Evolutionary conservation across 768 basidiomycete species (phyloP).

Genomic region (Lactarius akahatsu): DNA sequence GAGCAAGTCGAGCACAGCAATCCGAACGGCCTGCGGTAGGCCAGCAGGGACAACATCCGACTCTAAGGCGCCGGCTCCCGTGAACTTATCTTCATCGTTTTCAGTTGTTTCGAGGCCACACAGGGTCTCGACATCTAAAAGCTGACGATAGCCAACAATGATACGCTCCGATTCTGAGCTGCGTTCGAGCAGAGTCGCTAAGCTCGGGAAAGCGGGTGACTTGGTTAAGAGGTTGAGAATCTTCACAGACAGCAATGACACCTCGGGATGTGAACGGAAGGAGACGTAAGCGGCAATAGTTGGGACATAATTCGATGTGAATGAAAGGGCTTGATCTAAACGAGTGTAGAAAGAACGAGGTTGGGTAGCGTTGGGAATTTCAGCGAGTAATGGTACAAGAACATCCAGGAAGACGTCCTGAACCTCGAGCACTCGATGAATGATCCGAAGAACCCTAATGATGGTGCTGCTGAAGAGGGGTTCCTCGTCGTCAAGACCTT

Average conservation of each 20-base stretch:
- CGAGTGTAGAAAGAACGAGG: constrained; percentile 68
- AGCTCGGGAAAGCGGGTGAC: constrained; percentile 64
- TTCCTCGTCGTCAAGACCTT: constrained; percentile 64
- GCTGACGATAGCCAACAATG: constrained; percentile 69
- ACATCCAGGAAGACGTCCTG: constrained; percentile 91
- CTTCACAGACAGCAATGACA: constrained; percentile 75
- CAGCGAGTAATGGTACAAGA: constrained; percentile 71
- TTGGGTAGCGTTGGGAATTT: constrained; percentile 60
- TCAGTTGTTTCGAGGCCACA: constrained; percentile 64
- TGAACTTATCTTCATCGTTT: constrained; percentile 55
- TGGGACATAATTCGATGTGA: constrained; percentile 69
- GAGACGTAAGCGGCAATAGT: constrained; percentile 80
- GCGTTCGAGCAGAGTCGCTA: constrained; percentile 76
- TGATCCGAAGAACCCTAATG: constrained; percentile 75
- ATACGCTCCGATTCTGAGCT: constrained; percentile 86
- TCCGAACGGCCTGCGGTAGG: constrained; percentile 66
- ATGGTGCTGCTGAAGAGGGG: constrained; percentile 74
- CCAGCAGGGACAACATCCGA: constrained; percentile 45
- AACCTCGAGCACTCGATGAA: constrained; percentile 76
- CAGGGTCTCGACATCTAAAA: constrained; percentile 59
- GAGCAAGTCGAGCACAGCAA: constrained; percentile 79
- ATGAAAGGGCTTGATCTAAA: constrained; percentile 73
- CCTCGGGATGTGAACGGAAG: constrained; percentile 67
- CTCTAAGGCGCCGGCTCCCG: constrained; percentile 74
- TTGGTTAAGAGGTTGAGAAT: constrained; percentile 67